A percentile compares a stretch with the other conserved stretches of the same genome.
phyloP scores from a whole-genome alignment of 805 yeast species.

The Wickerhamiella sorbophila region DNA sequence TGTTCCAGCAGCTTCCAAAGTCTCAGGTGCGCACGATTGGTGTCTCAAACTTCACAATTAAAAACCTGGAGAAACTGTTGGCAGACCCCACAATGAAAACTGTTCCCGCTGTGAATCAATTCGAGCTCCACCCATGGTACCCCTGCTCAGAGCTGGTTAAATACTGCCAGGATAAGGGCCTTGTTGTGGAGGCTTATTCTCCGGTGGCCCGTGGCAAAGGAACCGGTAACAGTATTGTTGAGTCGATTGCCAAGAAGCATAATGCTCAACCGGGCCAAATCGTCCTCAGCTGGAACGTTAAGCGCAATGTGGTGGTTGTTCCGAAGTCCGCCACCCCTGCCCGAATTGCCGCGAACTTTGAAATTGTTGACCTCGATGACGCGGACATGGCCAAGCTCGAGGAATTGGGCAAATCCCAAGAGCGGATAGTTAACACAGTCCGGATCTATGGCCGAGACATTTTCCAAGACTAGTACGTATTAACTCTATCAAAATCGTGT shows the following conservation, averaged over 20 bases:
- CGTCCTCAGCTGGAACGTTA: conserved; percentile 47
- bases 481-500: too few species aligned
- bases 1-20: conserved; percentile 40
- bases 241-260: conserved; percentile 45
- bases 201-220: conserved; percentile 53
- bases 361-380: conserved; percentile 28
- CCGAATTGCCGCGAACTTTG: conserved; percentile 36
- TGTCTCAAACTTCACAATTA: conserved; percentile 50
- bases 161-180: conserved; percentile 37
- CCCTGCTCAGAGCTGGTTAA: conserved; percentile 49
- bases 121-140: conserved; percentile 59
- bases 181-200: conserved; percentile 55
- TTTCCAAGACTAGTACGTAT: conserved; percentile 6
- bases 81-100: conserved; percentile 30
- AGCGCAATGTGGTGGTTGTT: conserved; percentile 44
- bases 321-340: conserved; percentile 61
- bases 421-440: conserved; percentile 10
- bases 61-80: conserved; percentile 37
- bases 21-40: conserved; percentile 49
- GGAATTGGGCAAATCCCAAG: conserved; percentile 17
- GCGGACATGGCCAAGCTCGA: conserved; percentile 29
- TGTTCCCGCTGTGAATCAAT: conserved; percentile 57
- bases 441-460: conserved; percentile 13
- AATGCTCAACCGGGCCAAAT: conserved; percentile 40
- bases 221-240: conserved; percentile 34